A percentile compares a stretch with the other conserved stretches of the same genome.
Evolutionary conservation across 208 protist genomes (phyloP).

Genomic region (Naegleria fowleri): DNA sequence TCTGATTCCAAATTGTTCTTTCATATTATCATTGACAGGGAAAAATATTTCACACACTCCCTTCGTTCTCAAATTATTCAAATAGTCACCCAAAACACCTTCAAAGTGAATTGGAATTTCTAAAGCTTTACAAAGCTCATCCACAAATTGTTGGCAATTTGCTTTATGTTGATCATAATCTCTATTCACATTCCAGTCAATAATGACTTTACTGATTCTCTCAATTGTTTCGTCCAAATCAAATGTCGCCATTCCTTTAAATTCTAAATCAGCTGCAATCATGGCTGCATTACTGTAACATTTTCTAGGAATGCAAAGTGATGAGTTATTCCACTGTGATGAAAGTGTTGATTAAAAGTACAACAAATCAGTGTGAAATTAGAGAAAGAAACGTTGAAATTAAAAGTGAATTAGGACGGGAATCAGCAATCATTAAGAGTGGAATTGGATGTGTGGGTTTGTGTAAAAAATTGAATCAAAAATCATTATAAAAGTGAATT

Average conservation of each 20-base stretch:
- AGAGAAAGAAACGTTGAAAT: too few species aligned
- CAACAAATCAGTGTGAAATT: too few species aligned
- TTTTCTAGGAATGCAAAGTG: conserved; percentile 13
- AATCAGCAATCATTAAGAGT: too few species aligned
- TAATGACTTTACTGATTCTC: background rate
- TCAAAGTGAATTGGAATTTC: background rate
- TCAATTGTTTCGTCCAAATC: background rate
- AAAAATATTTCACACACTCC: conserved; percentile 2
- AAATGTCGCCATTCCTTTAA: background rate
- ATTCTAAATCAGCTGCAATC: conserved; percentile 22
- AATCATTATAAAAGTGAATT: background rate
- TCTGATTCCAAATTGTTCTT: background rate
- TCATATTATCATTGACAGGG: background rate
- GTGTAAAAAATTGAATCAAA: too few species aligned
- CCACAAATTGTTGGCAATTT: conserved; percentile 25
- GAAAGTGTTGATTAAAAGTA: too few species aligned
- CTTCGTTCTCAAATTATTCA: background rate
- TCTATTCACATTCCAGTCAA: conserved; percentile 13
- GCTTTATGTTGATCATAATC: background rate
- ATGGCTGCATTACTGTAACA: conserved; percentile 22
- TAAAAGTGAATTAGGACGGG: too few species aligned
- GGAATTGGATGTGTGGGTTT: too few species aligned
- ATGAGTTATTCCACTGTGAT: conserved; percentile 16
- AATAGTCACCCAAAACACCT: background rate
- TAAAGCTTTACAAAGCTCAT: background rate